Conservation (phyloP, 1,139 yeast genomes). For the Geotrichum histeridarum region DNA sequence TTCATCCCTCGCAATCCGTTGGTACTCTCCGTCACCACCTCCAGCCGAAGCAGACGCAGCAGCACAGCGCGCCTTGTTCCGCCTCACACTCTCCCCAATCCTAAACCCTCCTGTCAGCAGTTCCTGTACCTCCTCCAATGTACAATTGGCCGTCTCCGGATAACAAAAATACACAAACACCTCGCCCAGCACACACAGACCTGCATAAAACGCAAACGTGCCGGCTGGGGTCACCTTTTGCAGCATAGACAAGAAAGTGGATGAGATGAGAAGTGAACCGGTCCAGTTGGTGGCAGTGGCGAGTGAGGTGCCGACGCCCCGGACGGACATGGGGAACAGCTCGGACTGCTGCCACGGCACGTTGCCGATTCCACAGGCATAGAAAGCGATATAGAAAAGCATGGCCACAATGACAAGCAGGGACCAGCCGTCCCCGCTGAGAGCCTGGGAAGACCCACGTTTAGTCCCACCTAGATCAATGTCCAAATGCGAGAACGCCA, state of each 20-base stretch:
- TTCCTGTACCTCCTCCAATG: conserved; percentile 83
- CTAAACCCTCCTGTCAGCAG: conserved; percentile 79
- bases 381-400: conserved; percentile 81
- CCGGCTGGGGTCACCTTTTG: conserved; percentile 91
- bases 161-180: conserved; percentile 73
- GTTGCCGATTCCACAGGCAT: conserved; percentile 92
- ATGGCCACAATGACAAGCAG: conserved; percentile 75
- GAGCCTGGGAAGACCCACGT: conserved; percentile 42
- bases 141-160: conserved; percentile 88
- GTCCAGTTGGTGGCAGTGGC: conserved; percentile 97
- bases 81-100: conserved; percentile 60
- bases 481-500: conserved; percentile 54
- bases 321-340: conserved; percentile 83
- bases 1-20: neutral
- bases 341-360: conserved; percentile 99
- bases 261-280: conserved; percentile 84
- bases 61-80: conserved; percentile 43
- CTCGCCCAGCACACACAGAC: conserved; percentile 64
- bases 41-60: too few relatives aligned
- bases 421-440: conserved; percentile 75
- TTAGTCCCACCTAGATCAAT: conserved; percentile 46
- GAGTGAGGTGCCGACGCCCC: conserved; percentile 86
- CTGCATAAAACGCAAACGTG: conserved; percentile 87
- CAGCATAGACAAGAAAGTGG: conserved; percentile 91
- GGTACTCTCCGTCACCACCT: neutral